Conservation (phyloP, 805 yeast species). For the Spathaspora arborariae region DNA sequence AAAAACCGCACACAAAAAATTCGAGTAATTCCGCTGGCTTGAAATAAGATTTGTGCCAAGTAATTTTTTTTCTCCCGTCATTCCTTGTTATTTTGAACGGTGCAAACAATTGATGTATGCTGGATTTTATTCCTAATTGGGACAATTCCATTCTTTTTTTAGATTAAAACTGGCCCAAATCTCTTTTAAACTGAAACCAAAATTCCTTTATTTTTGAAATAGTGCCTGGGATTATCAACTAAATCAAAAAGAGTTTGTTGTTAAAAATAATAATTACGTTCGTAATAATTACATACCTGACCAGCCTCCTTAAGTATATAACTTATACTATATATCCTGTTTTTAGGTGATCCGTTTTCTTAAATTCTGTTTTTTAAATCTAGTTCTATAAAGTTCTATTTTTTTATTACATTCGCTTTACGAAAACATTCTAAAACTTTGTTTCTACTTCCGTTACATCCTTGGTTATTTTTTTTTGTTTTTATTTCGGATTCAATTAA, state of each 20-base stretch:
- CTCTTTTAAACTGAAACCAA: neutral
- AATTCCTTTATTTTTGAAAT: neutral
- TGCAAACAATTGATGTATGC: neutral
- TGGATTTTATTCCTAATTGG: neutral
- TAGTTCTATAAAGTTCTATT: neutral
- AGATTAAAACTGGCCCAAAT: neutral
- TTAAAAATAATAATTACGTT: neutral
- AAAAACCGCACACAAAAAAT: neutral
- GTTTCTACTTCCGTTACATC: too few species aligned
- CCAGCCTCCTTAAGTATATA: neutral
- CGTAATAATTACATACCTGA: neutral
- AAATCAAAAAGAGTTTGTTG: neutral
- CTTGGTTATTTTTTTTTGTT: too few species aligned
- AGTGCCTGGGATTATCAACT: neutral
- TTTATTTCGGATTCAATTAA: too few species aligned
- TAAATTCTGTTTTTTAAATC: neutral
- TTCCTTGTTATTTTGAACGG: too few species aligned
- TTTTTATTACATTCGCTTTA: neutral
- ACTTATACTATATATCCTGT: neutral
- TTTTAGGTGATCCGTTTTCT: neutral
- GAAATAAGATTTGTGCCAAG: neutral
- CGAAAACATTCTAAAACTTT: too few species aligned
- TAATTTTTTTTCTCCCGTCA: neutral
- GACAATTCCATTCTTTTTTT: neutral
- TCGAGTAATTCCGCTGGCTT: neutral